Evolutionary conservation across 352 stramenopile species (phyloP).

Genomic region (Pythium utonaiense): DNA sequence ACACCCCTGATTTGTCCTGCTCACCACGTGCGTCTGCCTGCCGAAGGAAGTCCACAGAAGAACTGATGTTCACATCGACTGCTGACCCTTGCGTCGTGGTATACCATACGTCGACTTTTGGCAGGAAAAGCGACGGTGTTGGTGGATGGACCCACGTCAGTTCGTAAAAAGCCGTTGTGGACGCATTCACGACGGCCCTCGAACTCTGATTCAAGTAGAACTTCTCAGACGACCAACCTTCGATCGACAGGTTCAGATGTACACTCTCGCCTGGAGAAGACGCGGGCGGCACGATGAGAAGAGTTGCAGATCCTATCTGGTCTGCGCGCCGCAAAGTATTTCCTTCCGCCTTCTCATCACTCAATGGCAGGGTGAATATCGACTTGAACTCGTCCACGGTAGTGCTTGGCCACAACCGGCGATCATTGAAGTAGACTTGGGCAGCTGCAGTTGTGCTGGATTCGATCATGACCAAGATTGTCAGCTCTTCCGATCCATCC

Average conservation of each 20-base stretch:
- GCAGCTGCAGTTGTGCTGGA: neutral
- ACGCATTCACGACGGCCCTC: neutral
- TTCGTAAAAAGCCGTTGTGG: neutral
- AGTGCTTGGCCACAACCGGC: neutral
- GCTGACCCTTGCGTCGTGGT: neutral
- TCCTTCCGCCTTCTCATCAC: neutral
- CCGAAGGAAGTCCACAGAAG: neutral
- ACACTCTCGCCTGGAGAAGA: neutral
- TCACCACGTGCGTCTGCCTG: neutral
- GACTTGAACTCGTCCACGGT: neutral
- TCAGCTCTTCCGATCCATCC: conserved; percentile 14
- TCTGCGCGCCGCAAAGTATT: too few species aligned
- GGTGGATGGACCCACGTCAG: neutral
- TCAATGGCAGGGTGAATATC: conserved; percentile 5
- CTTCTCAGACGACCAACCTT: conserved; percentile 4
- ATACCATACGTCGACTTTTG: conserved; percentile 11
- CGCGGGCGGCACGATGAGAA: conserved; percentile 8
- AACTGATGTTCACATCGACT: neutral
- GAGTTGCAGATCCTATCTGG: too few species aligned
- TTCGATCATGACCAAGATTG: neutral
- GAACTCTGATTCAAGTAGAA: conserved; percentile 14
- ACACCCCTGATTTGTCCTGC: too few species aligned
- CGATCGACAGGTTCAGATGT: conserved; percentile 7
- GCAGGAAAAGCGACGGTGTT: neutral
- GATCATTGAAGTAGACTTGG: conserved; percentile 10